Conservation (phyloP, 2,329 filamentous ascomycete species). For the Aspergillus fructus region DNA sequence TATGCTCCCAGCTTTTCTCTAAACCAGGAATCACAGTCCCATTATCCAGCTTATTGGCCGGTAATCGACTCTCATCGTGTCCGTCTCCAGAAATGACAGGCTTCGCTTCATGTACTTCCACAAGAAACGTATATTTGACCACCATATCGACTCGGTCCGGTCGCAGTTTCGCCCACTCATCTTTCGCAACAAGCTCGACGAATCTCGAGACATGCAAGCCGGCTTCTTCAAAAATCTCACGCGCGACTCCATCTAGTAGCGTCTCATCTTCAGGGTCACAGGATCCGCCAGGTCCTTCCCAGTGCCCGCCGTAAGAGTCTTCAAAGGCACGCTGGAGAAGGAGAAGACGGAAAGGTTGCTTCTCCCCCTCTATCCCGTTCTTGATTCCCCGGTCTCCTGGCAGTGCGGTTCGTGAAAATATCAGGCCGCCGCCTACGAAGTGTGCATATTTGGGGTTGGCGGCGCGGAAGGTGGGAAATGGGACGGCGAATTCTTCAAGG, state of each 20-base stretch:
- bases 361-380: background rate
- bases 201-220: slow-evolving; percentile 48
- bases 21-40: background rate
- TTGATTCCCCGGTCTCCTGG: background rate
- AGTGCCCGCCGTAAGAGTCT: slow-evolving; percentile 42
- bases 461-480: slow-evolving; percentile 26
- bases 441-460: slow-evolving; percentile 28
- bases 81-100: background rate
- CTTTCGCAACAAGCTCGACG: slow-evolving; percentile 40
- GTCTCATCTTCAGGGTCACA: slow-evolving; percentile 47
- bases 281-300: slow-evolving; percentile 56
- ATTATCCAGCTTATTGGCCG: background rate
- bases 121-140: slow-evolving; percentile 40
- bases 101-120: slow-evolving; percentile 30
- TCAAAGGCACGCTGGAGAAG: slow-evolving; percentile 44
- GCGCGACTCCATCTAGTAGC: slow-evolving; percentile 49
- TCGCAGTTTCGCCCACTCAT: slow-evolving; percentile 31
- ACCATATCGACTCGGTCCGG: slow-evolving; percentile 21
- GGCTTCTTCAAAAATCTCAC: slow-evolving; percentile 54
- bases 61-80: background rate
- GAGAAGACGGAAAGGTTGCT: slow-evolving; percentile 31
- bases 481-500: slow-evolving; percentile 29
- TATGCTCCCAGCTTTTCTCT: slow-evolving; percentile 18
- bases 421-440: slow-evolving; percentile 29
- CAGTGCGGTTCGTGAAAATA: slow-evolving; percentile 24